These are phyloP conservation scores for Pseudogymnoascus sp. DNA, from an alignment of 2,329 filamentous ascomycete species.

Conservation along the genomic window DNA sequence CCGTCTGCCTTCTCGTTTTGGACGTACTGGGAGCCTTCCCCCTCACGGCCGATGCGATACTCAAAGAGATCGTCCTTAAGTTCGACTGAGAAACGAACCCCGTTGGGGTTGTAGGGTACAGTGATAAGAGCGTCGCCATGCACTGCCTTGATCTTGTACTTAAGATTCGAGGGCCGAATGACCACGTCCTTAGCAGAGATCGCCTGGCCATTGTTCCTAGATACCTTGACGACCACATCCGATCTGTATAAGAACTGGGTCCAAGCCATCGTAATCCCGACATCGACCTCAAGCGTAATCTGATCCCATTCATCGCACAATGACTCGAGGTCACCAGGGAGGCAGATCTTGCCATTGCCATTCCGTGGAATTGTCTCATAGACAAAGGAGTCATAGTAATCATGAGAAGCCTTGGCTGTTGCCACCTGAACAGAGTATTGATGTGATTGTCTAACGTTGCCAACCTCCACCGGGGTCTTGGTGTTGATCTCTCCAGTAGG, in stretches of 20 bases:
- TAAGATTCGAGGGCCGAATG: slow-evolving; percentile 26
- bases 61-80: slow-evolving; percentile 27
- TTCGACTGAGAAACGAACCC: slow-evolving; percentile 29
- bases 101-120: slow-evolving; percentile 24
- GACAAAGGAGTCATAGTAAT: slow-evolving; percentile 30
- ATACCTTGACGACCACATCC: slow-evolving; percentile 25
- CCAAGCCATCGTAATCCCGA: slow-evolving; percentile 31
- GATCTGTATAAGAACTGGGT: slow-evolving; percentile 27
- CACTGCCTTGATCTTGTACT: slow-evolving; percentile 18
- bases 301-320: slow-evolving; percentile 22
- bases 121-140: slow-evolving; percentile 21
- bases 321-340: slow-evolving; percentile 19
- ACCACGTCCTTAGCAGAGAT: slow-evolving; percentile 21
- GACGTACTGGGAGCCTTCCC: slow-evolving; percentile 17
- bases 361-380: slow-evolving; percentile 33
- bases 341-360: slow-evolving; percentile 29
- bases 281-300: slow-evolving; percentile 27
- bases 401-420: neutral
- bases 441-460: slow-evolving; percentile 23
- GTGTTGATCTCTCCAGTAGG: slow-evolving; percentile 22
- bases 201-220: slow-evolving; percentile 15
- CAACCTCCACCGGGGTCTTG: slow-evolving; percentile 16
- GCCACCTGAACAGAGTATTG: slow-evolving; percentile 20
- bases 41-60: slow-evolving; percentile 22
- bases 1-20: slow-evolving; percentile 10